A percentile compares a stretch with the other conserved stretches of the same genome.
These are phyloP conservation scores for Lobosporangium transversale DNA, from an alignment of 192 early-diverging fungal species.

Conservation along the genomic window DNA sequence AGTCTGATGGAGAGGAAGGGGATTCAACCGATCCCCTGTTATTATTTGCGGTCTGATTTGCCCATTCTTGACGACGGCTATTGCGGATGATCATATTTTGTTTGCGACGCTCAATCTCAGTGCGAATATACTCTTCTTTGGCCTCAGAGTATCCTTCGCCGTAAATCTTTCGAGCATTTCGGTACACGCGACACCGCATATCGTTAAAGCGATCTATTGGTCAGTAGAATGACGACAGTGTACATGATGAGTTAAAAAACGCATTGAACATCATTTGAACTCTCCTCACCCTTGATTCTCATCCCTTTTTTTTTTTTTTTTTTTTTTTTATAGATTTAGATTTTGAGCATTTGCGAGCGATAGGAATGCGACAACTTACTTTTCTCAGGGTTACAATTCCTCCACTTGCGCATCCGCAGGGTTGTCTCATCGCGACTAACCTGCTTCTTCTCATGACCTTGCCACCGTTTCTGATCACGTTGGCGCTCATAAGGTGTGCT, in stretches of 20 bases:
- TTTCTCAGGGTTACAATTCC: conserved; percentile 62
- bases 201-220: conserved; percentile 68
- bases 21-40: conserved; percentile 3
- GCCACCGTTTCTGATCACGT: conserved; percentile 64
- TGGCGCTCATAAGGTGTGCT: conserved; percentile 60
- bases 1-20: not conserved
- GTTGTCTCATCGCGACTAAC: conserved; percentile 64
- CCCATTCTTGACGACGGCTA: conserved; percentile 39
- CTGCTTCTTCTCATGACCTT: conserved; percentile 63
- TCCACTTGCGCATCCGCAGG: conserved; percentile 61
- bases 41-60: conserved; percentile 3
- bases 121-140: conserved; percentile 71
- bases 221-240: not conserved
- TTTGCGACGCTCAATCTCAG: conserved; percentile 66
- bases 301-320: not conserved
- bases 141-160: conserved; percentile 68
- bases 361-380: conserved; percentile 26
- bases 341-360: not conserved
- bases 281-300: not conserved
- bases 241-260: not conserved
- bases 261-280: not conserved
- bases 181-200: conserved; percentile 77
- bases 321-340: not conserved
- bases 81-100: conserved; percentile 47
- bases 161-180: conserved; percentile 66